A percentile compares a stretch with the other conserved stretches of the same genome.
Evolutionary conservation across 805 yeast species (phyloP).

Genomic region (Lipomyces spencermartinsiae): DNA sequence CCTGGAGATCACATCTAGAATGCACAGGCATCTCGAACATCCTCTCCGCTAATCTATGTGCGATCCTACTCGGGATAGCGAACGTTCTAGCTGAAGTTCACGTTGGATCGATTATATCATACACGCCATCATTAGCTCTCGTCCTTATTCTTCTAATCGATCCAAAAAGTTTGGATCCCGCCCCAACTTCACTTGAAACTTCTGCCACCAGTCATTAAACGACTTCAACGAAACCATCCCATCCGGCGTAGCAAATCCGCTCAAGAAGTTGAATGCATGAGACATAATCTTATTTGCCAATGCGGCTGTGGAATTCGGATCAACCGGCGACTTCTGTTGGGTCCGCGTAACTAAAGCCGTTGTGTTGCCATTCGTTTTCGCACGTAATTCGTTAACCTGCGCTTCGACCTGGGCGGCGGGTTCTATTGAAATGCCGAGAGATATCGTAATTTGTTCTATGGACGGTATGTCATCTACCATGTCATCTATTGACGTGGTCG

Average conservation of each 20-base stretch:
- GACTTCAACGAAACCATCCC: constrained; percentile 87
- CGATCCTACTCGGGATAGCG: background rate
- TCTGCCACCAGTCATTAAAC: constrained; percentile 95
- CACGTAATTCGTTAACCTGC: constrained; percentile 56
- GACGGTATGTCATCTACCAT: constrained; percentile 59
- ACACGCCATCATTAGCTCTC: background rate
- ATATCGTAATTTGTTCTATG: constrained; percentile 48
- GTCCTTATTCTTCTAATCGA: constrained; percentile 45
- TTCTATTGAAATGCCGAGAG: constrained; percentile 91
- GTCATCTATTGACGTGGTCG: constrained; percentile 53
- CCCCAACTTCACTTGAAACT: constrained; percentile 73
- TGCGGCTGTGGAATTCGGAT: constrained; percentile 57
- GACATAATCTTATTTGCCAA: constrained; percentile 87
- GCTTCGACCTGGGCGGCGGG: constrained; percentile 70
- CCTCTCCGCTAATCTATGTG: constrained; percentile 51
- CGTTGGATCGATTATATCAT: background rate
- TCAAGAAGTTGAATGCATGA: constrained; percentile 88
- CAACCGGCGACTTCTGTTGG: constrained; percentile 43
- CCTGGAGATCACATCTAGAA: constrained; percentile 60
- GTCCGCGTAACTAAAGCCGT: constrained; percentile 44
- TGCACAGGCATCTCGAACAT: constrained; percentile 76
- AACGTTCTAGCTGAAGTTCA: background rate
- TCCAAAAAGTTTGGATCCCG: constrained; percentile 86
- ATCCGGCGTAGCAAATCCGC: constrained; percentile 80
- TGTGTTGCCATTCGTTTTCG: constrained; percentile 38